Conservation (phyloP, 2,329 filamentous ascomycete species). For the Calonectria hongkongensis region DNA sequence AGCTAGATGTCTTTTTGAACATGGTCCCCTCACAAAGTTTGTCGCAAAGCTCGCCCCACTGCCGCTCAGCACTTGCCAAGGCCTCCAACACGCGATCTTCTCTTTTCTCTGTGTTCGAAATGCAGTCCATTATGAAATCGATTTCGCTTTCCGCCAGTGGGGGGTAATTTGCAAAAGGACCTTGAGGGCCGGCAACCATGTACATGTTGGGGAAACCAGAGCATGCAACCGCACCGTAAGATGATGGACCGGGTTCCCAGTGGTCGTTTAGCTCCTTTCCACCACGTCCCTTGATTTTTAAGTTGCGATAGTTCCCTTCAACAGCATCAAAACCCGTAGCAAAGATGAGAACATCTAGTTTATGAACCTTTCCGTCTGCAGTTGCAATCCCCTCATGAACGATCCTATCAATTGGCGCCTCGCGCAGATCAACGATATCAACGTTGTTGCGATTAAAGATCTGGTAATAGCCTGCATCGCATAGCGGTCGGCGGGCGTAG, state of each 20-base stretch:
- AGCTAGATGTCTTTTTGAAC: too few species aligned
- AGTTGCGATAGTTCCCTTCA: constrained; percentile 17
- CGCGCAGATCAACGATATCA: constrained; percentile 66
- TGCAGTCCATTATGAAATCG: constrained; percentile 31
- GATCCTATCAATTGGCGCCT: constrained; percentile 63
- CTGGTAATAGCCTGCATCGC: constrained; percentile 70
- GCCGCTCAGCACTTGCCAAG: too few species aligned
- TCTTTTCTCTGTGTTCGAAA: constrained; percentile 20
- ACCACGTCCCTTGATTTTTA: constrained; percentile 14
- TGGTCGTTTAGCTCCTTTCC: constrained; percentile 14
- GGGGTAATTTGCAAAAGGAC: constrained; percentile 36
- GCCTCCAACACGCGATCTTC: too few species aligned
- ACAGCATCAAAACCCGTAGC: constrained; percentile 66
- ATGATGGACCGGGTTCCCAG: constrained; percentile 7
- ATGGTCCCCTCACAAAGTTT: too few species aligned
- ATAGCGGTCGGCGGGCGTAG: constrained; percentile 47
- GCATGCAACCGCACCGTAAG: constrained; percentile 23
- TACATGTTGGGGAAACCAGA: constrained; percentile 32
- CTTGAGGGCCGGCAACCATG: constrained; percentile 30
- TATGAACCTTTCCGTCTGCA: constrained; percentile 56
- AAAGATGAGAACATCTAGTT: constrained; percentile 61
- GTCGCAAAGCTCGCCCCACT: too few species aligned
- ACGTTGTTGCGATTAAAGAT: constrained; percentile 68
- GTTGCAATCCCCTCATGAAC: constrained; percentile 60
- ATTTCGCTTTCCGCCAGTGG: constrained; percentile 28